Conservation (phyloP, 208 protist genomes). For the Tetramitus jugosus region DNA sequence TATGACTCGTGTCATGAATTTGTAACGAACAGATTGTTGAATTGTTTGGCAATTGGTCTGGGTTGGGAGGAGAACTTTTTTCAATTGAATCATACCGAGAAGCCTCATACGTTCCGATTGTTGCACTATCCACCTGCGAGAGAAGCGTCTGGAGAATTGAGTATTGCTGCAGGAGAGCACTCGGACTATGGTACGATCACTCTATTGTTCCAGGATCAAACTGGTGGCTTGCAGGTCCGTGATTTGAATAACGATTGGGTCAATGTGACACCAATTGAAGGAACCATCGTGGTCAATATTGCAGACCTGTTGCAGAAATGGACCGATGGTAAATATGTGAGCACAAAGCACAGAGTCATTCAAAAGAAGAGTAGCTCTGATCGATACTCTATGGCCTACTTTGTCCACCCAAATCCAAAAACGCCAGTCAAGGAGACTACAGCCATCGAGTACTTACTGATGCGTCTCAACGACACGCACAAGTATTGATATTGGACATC, state of each 20-base stretch:
- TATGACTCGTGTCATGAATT: constrained; percentile 8
- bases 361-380: not conserved
- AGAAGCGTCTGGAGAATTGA: constrained; percentile 18
- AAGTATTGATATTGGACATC: not conserved
- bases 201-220: constrained; percentile 23
- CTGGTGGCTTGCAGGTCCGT: constrained; percentile 28
- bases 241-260: constrained; percentile 24
- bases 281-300: constrained; percentile 28
- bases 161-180: constrained; percentile 29
- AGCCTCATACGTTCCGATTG: constrained; percentile 8
- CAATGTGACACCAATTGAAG: not conserved
- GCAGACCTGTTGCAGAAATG: constrained; percentile 30
- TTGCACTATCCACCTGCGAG: constrained; percentile 23
- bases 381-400: constrained; percentile 12
- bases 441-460: not conserved
- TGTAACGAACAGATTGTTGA: constrained; percentile 20
- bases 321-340: constrained; percentile 24
- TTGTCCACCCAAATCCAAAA: not conserved
- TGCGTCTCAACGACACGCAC: not conserved
- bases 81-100: not conserved
- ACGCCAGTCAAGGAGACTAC: not conserved
- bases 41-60: not conserved
- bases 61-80: no score
- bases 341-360: constrained; percentile 25
- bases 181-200: constrained; percentile 35